A percentile compares a stretch with the other conserved stretches of the same genome.
phyloP scores from a whole-genome alignment of 352 stramenopile genomes.

The Vaucheria bursata region DNA sequence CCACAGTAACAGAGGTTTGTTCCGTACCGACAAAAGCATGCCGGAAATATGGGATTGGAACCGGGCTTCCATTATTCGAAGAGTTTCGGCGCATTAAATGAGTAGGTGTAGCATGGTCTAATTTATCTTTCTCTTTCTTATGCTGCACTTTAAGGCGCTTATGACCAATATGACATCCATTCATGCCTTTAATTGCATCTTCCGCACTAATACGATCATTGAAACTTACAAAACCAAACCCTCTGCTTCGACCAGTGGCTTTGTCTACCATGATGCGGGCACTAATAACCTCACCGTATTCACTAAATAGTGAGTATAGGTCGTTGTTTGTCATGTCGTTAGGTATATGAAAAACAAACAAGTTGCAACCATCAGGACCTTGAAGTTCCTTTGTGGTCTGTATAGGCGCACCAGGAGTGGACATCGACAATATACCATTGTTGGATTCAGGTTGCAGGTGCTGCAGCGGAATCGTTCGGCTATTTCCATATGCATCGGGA shows the following conservation, averaged over 20 bases:
- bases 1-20: background rate
- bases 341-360: constrained; percentile 91
- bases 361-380: constrained; percentile 79
- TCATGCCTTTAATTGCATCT: constrained; percentile 78
- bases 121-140: background rate
- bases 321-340: constrained; percentile 86
- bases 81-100: background rate
- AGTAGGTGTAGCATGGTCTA: background rate
- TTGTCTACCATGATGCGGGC: constrained; percentile 87
- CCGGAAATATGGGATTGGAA: background rate
- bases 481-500: background rate
- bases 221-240: constrained; percentile 83
- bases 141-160: constrained; percentile 11
- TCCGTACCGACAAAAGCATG: constrained; percentile 4
- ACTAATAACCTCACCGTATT: constrained; percentile 83
- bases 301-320: constrained; percentile 85
- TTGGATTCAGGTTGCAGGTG: background rate
- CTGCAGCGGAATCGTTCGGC: background rate
- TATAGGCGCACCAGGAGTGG: constrained; percentile 30
- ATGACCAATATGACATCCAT: constrained; percentile 57
- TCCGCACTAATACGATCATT: constrained; percentile 75
- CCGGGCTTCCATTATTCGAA: no score
- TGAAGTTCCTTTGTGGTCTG: constrained; percentile 44
- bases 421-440: background rate
- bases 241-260: constrained; percentile 42